Evolutionary conservation across 371 early-diverging fungal species (phyloP), one percentile per base, ranked within the genome.

Genomic region (Lichtheimia hyalospora): DNA sequence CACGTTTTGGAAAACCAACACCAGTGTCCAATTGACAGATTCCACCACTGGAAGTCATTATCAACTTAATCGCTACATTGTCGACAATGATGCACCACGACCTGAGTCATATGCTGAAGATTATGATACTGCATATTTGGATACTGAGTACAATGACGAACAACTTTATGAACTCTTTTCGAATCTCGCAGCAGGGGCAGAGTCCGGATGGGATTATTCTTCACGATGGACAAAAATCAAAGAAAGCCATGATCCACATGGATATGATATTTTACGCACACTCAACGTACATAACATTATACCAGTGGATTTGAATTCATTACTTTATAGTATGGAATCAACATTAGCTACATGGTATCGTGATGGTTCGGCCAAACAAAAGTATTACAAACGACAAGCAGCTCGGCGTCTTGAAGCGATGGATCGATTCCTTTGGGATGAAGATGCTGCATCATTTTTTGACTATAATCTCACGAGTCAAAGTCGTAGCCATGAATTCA

Each of bases 171-270:
- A 43, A 1, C 61, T 90, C 10, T 94, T 86, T 68, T 75, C 83
- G 2, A 85, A 94, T 42, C 63, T 94, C 42, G 91, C 90, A 20
- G 77, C 94, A 3, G 92, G 85, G 21, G 93, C 97, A 1, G 96
- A 97, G 70, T 82, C 89, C n/a, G 97, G 97, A 10, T 92, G 92
- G 92, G 96, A 96, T 74, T 96, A 87, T 61, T 84, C 89, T 18
- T 77, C 86, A 5, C 81, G 95, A 39, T 93, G 92, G 92, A 72
- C 89, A 3, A 68, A 56, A 12, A 42, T 16, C 10, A 39, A 21
- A 13, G 70, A 69, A 1, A 61, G 67, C 50, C 50, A 48, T 1
- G 66, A 68, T 52, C 62, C 51, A 21, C 56, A 49, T 23, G 44
- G 51, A 13, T 70, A 71, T 20, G 71, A 67, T 28, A 71, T 83